phyloP scores from a whole-genome alignment of 164 flowering plant species.

The Nelumbo lutea region DNA sequence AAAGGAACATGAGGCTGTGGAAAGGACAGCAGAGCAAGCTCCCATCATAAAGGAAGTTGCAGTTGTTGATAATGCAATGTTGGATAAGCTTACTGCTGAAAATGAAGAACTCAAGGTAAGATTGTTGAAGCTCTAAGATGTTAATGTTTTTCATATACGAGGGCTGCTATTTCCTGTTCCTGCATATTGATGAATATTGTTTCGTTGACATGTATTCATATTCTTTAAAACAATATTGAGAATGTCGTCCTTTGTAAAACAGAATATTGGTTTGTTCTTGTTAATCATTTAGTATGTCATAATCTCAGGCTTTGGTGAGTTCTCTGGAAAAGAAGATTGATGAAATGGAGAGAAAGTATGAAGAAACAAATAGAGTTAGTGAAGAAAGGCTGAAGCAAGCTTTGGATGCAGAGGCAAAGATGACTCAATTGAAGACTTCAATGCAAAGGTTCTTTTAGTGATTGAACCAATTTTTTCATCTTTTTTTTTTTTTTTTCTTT shows the following conservation, averaged over 20 bases:
- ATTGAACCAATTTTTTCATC: neutral
- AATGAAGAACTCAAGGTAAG: slow-evolving; percentile 82
- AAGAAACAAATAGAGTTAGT: slow-evolving; percentile 73
- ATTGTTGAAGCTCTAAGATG: slow-evolving; percentile 3
- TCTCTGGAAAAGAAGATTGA: slow-evolving; percentile 86
- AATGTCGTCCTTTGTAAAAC: too few relatives aligned
- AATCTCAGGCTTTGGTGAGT: slow-evolving; percentile 55
- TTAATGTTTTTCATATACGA: neutral
- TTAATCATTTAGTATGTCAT: neutral
- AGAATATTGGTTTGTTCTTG: neutral
- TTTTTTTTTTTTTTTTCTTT: neutral
- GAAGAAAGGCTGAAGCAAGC: slow-evolving; percentile 92
- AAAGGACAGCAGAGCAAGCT: slow-evolving; percentile 33
- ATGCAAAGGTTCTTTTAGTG: slow-evolving; percentile 65
- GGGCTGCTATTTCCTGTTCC: too few relatives aligned
- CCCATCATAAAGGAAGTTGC: slow-evolving; percentile 73
- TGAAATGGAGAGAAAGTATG: slow-evolving; percentile 82
- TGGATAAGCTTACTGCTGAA: slow-evolving; percentile 68
- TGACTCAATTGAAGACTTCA: slow-evolving; percentile 66
- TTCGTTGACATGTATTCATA: too few relatives aligned
- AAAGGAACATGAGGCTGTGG: slow-evolving; percentile 72
- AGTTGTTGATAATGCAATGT: slow-evolving; percentile 54
- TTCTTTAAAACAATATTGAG: neutral
- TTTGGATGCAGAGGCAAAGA: slow-evolving; percentile 76
- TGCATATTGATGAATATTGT: too few relatives aligned